Base-by-base conservation (phyloP, 257 asterid species). In the Oldenlandia corymbosa region DNA sequence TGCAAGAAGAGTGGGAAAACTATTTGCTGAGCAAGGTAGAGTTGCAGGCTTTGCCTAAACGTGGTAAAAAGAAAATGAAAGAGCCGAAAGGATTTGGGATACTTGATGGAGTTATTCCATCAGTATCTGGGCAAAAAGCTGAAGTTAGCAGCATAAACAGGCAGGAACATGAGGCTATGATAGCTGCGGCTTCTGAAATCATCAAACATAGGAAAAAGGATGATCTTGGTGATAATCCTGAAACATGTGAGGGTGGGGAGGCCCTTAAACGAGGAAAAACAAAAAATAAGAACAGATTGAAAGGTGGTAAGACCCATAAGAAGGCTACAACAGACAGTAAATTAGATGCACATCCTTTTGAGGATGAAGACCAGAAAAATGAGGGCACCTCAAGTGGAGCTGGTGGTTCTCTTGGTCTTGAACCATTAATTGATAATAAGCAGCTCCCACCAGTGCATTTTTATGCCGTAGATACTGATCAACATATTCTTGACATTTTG, bases 1-100 rank as follows among this genome's bases (percentile, higher is more conserved):
- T 92, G 96, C 76, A 39, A 59, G 88, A 83, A 73, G 96, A 92
- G 77, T 92, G 99, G 99, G 88, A 84, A 67, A 89, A 89, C 55
- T 92, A 89, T 80, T 79, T 92, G 84, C 83, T 82, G 51, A 87
- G 99, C 80, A 92, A 92, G 82, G 94, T 92, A 67, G 90, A 92
- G 83, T 76, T 92, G 80, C 89, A 85, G 62, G 83, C 96, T 64
- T 78, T 92, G 73, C 97, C 97, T 72, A 92, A 92, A 73, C 67
- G 27, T 62, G 76, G 59, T 63, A 85, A 84, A 75, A 89, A 89
- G 96, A 92, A 92, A 71, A 73, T 83, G 30, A 89, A 89, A 77
- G 80, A 80, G 65, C 79, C 87, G 54, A 92, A 89, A 79, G 99
- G 99, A 64, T 81, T 89, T 68, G 99, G 99, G 64, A 76, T 92